phyloP scores from a whole-genome alignment of 1,284 basidiomycete genomes.

The Pascua sp. region DNA sequence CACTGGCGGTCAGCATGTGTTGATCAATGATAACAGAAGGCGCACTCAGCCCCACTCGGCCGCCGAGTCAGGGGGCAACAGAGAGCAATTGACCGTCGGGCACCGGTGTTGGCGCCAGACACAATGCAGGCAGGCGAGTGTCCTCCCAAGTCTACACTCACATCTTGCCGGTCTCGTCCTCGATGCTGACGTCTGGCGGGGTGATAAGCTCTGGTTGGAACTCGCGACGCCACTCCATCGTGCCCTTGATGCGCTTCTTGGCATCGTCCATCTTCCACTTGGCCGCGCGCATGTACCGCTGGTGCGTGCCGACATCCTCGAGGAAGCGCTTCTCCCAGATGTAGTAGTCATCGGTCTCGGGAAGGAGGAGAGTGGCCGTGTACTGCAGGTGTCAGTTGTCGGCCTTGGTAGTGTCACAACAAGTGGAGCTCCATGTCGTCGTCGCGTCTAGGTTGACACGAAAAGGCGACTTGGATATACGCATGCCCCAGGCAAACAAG shows the following conservation, averaged over 20 bases:
- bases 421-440: background rate
- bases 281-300: constrained; percentile 75
- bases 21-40: background rate
- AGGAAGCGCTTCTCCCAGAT: constrained; percentile 74
- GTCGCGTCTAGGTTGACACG: too few species aligned
- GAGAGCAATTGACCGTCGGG: background rate
- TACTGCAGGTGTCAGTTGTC: constrained; percentile 54
- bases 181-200: constrained; percentile 68
- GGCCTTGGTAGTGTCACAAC: constrained; percentile 2
- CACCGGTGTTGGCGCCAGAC: background rate
- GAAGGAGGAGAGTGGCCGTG: constrained; percentile 60
- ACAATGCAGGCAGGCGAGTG: background rate
- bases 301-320: constrained; percentile 65
- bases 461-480: background rate
- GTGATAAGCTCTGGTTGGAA: constrained; percentile 75
- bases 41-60: background rate
- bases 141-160: constrained; percentile 46
- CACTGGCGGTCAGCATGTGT: constrained; percentile 50
- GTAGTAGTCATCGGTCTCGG: constrained; percentile 64
- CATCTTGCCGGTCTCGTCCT: constrained; percentile 82
- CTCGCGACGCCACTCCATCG: constrained; percentile 74
- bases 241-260: constrained; percentile 69
- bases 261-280: constrained; percentile 78
- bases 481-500: too few species aligned
- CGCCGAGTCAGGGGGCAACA: background rate